These are phyloP conservation scores for Casaregolazyma suthepensis DNA, from an alignment of 1,139 yeast species.

Conservation along the genomic window DNA sequence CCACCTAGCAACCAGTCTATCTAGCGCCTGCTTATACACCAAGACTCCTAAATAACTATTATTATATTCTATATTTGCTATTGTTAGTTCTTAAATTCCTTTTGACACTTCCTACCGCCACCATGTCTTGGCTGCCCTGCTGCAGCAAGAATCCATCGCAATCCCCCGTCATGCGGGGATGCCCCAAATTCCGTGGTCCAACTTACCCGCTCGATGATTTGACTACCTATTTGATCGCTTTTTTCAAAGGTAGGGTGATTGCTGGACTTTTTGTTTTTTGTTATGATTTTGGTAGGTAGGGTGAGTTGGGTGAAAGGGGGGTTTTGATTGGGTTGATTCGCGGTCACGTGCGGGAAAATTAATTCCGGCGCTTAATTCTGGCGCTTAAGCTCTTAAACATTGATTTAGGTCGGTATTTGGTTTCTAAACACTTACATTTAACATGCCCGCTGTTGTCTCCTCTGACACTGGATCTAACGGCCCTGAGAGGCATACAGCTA, in stretches of 20 bases:
- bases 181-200: not conserved
- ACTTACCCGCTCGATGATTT: conserved; percentile 7
- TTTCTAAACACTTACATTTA: too few species aligned
- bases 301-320: not conserved
- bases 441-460: not conserved
- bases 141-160: not conserved
- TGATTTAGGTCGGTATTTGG: too few species aligned
- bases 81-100: not conserved
- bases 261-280: not conserved
- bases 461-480: not conserved
- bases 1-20: too few species aligned
- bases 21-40: too few species aligned
- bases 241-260: not conserved
- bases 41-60: too few species aligned
- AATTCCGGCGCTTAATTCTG: too few species aligned
- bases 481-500: not conserved
- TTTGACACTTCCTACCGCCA: too few species aligned
- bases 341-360: not conserved
- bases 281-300: conserved; percentile 8
- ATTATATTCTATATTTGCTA: not conserved
- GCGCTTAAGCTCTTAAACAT: too few species aligned
- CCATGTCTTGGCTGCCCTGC: not conserved
- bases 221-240: not conserved
- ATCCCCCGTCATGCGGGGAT: not conserved
- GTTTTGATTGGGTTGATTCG: not conserved